Evolutionary conservation across 768 basidiomycete genomes (phyloP), one percentile per base, ranked within the genome.

Genomic region (Phaeotremella skinneri): DNA sequence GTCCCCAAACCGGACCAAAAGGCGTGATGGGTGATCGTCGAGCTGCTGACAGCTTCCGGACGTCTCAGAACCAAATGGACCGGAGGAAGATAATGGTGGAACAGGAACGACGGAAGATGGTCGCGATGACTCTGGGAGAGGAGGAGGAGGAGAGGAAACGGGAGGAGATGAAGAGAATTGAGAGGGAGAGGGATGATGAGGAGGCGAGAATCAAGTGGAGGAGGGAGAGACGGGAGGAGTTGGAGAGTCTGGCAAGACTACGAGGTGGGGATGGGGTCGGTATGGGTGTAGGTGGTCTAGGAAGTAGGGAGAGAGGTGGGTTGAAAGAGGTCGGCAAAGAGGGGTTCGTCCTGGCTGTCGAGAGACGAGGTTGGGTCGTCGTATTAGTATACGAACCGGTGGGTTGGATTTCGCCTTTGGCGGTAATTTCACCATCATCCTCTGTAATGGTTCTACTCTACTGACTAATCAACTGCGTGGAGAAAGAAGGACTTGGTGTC

Each of bases 321-420:
- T 41, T 75, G 61, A 66, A 59, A 41, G 72, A 76, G 31, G 52
- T 76, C 5, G 74, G 70, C 1, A 59, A 58, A 39, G 66, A 68
- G 20, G 70, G 68, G 13, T 72, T 72, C 30, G 32, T 76, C 2
- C 37, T 47, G n/a, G 72, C 70, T 25, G 68, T 76, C 4, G 74
- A 76, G 59, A 57, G 64, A 49, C 41, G 34, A n/a, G 74, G 74
- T 6, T 76, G 72, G 72, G 74, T 70, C 0, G 59, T 70, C 29
- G 64, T 76, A 0, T 52, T 76, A n/a, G 64, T 76, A 23, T 73
- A 73, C 55, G 74, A 76, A 49, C 67, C 68, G 52, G 74, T 75
- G 55, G 63, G 71, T 69, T 6, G 20, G 39, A 23, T 7, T 20
- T 13, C 29, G 5, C 20, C 11, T 13, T 23, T 53, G 16, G 14